Evolutionary conservation across 345 rosid species (phyloP).

Genomic region (Corymbia maculata): DNA sequence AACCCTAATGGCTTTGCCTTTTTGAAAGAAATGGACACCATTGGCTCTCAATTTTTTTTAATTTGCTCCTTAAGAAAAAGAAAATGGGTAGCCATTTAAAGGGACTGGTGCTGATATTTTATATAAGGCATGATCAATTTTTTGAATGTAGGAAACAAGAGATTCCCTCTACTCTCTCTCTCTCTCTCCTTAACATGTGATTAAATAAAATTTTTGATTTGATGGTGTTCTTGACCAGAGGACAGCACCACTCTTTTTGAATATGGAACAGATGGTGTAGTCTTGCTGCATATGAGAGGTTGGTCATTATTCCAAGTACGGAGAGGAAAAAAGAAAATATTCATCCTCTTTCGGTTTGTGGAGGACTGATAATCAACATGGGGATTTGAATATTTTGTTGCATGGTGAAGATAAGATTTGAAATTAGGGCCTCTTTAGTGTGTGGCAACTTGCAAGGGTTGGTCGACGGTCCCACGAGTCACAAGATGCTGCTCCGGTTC

Average conservation of each 20-base stretch:
- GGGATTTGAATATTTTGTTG: not conserved
- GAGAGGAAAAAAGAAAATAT: not conserved
- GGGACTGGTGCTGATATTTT: not conserved
- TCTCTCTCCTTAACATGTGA: not conserved
- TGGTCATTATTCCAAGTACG: not conserved
- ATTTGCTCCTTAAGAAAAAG: not conserved
- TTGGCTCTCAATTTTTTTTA: not conserved
- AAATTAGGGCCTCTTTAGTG: not conserved
- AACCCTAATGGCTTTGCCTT: not conserved
- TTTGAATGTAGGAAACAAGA: not conserved
- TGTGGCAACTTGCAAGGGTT: not conserved
- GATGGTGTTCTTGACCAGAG: not conserved
- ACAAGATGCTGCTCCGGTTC: not conserved
- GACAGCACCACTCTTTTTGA: not conserved
- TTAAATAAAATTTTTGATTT: not conserved
- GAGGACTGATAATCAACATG: not conserved
- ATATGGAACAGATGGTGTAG: not conserved
- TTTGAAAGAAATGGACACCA: not conserved
- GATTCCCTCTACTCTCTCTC: not conserved
- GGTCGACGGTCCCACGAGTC: not conserved
- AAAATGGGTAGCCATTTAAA: not conserved
- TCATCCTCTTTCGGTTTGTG: not conserved
- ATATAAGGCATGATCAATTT: not conserved
- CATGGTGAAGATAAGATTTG: not conserved
- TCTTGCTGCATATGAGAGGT: not conserved